Evolutionary conservation across 179 eudicot genomes (phyloP).

Genomic region (Silene noctiflora): DNA sequence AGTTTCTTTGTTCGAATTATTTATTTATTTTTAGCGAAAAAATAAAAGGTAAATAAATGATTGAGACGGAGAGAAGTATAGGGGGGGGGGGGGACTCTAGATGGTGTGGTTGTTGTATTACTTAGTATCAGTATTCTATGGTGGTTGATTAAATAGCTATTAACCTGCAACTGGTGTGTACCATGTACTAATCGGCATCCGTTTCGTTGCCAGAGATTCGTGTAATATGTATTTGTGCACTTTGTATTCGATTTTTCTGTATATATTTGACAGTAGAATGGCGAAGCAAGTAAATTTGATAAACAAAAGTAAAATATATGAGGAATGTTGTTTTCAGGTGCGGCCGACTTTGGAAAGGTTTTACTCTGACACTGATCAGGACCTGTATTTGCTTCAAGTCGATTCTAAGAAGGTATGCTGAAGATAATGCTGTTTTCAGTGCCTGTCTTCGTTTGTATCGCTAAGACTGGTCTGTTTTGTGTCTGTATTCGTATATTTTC

Average conservation of each 20-base stretch:
- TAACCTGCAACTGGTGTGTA: neutral
- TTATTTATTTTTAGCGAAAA: too few species aligned
- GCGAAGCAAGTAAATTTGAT: neutral
- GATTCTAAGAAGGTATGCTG: conserved; percentile 60
- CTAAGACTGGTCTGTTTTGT: neutral
- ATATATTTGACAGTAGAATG: neutral
- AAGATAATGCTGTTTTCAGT: neutral
- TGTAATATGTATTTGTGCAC: too few species aligned
- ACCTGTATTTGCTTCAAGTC: conserved; percentile 74
- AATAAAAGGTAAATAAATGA: too few species aligned
- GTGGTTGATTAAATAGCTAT: too few species aligned
- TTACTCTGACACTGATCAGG: conserved; percentile 43
- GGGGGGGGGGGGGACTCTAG: too few species aligned
- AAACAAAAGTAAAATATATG: neutral
- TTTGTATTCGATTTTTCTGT: too few species aligned
- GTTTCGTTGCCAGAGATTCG: neutral
- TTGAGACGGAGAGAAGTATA: neutral
- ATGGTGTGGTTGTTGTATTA: neutral
- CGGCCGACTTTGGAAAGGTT: conserved; percentile 65
- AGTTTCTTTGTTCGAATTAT: neutral
- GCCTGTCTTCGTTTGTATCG: neutral
- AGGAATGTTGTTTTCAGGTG: conserved; percentile 40
- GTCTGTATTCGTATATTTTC: too few species aligned
- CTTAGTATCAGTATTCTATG: neutral
- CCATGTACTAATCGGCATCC: neutral